Base-by-base conservation (phyloP, 2,329 filamentous ascomycete genomes). In the Chrysoporthe austroafricana region DNA sequence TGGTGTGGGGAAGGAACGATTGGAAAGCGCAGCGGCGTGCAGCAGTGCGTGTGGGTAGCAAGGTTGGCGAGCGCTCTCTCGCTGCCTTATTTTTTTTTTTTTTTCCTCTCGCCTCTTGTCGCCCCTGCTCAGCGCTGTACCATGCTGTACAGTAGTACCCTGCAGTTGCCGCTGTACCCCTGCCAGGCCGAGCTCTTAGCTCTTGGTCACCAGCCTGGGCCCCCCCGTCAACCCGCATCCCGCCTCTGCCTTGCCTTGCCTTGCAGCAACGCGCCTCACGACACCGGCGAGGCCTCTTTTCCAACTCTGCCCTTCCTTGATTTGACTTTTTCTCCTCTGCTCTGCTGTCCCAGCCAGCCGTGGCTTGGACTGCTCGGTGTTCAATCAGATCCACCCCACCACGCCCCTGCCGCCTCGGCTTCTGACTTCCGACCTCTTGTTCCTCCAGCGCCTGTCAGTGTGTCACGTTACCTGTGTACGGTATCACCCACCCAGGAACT, bases 401-500 rank as follows among this genome's bases (percentile, higher is more conserved):
- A 8, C 42, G 13, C 60, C 48, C 11, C 39, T 42, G 21, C 42
- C 5, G 39, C 13, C 42, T 48, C 62, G 62, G 62, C 52, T 64
- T 39, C 32, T 48, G 34, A 13, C 50, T 64, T 34, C 62, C 62
- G 62, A 36, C n/a, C 6, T 56, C 36, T 56, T 43, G 57, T 44
- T 16, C 42, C 58, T 46, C 46, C 11, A 43, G 36, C 36, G 36
- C 58, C 18, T 44, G 58, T 61, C 42, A 43, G 39, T 61, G 39
- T 44, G 58, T 61, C 58, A 61, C 58, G 58, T 61, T 61, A 61
- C 58, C 57, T 26, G 2, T 59, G 16, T 21, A 39, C 48, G 21
- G 48, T 26, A 52, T 52, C 48, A 52, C 46, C 26, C 26, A 26
- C 48, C 48, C 48, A 26, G 48, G 48, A 21, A 52, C 26, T 52